Conservation (phyloP, 2,329 filamentous ascomycete species). For the Lasiodiplodia theobromae region DNA sequence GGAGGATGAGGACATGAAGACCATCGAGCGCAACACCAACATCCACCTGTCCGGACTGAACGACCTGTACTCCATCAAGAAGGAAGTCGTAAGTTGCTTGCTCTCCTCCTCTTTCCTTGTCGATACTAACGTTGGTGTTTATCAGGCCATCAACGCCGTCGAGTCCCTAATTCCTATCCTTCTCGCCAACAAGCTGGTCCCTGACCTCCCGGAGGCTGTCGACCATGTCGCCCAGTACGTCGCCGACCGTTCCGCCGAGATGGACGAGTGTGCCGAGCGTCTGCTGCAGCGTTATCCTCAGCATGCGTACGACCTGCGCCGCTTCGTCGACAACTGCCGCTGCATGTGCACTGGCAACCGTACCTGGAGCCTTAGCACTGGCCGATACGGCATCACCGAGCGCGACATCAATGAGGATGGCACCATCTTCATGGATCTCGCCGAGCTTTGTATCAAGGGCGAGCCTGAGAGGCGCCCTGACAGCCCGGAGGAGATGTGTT, state of each 20-base stretch:
- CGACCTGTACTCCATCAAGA: conserved; percentile 24
- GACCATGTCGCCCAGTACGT: neutral
- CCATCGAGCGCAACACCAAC: conserved; percentile 12
- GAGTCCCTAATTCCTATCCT: conserved; percentile 17
- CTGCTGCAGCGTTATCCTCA: neutral
- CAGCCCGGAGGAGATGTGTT: neutral
- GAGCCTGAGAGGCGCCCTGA: conserved; percentile 2
- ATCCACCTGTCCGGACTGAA: conserved; percentile 17
- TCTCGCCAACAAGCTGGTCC: neutral
- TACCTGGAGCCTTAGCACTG: conserved; percentile 23
- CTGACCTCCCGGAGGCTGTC: neutral
- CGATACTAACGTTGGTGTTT: neutral
- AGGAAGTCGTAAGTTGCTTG: neutral
- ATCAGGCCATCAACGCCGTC: neutral
- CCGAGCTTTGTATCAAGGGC: conserved; percentile 8
- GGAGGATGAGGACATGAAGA: conserved; percentile 6
- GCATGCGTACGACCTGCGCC: neutral
- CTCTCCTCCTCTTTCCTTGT: neutral
- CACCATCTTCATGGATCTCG: conserved; percentile 4
- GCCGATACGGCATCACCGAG: conserved; percentile 16
- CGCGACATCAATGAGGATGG: neutral
- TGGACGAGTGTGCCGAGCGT: neutral
- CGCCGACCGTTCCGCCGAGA: neutral
- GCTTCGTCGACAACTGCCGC: conserved; percentile 10
- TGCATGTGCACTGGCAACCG: conserved; percentile 22